Base-by-base conservation (phyloP, 2,329 filamentous ascomycete species). In the Trichoderma aggressivum region DNA sequence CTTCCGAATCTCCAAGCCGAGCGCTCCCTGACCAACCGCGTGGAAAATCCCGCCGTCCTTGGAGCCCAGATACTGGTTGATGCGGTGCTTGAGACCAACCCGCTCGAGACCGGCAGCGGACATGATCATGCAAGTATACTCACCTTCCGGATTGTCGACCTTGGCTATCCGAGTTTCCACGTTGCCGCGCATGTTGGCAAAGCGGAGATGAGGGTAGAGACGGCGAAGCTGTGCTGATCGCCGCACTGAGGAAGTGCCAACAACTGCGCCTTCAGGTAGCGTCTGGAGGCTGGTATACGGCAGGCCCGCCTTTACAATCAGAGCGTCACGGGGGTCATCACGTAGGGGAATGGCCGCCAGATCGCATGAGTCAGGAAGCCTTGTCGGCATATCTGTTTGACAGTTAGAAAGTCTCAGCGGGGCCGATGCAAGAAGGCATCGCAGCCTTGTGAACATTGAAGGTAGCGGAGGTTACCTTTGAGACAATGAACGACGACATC, bases 401-500 rank as follows among this genome's bases (percentile, higher is more conserved):
- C 24, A 18, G 24, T 67, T 30, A 68, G 34, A 47, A 18, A 8
- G 32, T 5, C 30, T 26, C 7, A 16, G 28, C 10, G 18, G 11
- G 3, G 3, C 3, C 21, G 2, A 30, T 53, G 62, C 12, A 14
- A 21, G n/a, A 21, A 32, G n/a, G 14, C 6, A 7, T 12, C 14
- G 26, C 18, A 3, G n/a, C 7, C n/a, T 64, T 47, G n/a, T n/a
- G n/a, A n/a, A n/a, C n/a, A n/a, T n/a, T n/a, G n/a, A n/a, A n/a
- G n/a, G n/a, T n/a, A n/a, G n/a, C n/a, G n/a, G n/a, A n/a, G n/a
- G n/a, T n/a, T n/a, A 16, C 68, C 68, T 36, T 71, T 71, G 5
- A 66, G 69, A 34, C 69, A 71, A 21, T 71, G 69, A 21, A 71
- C 69, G 2, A 71, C 24, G n/a, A 71, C 61, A 60, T 71, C 69